phyloP scores from a whole-genome alignment of 2,329 filamentous ascomycete species.

The Hymenoscyphus linearis region DNA sequence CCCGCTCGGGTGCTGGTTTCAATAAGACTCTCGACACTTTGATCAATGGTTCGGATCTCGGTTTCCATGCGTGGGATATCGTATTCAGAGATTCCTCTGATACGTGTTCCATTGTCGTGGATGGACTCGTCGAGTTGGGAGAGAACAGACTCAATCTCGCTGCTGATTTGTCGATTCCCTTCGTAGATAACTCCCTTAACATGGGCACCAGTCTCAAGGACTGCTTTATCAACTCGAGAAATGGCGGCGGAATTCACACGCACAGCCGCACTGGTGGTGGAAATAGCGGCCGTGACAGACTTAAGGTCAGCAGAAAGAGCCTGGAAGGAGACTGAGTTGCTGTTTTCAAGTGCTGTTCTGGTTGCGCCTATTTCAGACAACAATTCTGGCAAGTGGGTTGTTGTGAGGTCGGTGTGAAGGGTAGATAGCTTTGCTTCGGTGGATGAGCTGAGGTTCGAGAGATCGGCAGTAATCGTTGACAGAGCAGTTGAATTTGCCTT shows the following conservation, averaged over 20 bases:
- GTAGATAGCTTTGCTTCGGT: neutral
- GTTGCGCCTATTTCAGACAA: neutral
- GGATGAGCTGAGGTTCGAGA: neutral
- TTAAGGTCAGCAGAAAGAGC: constrained; percentile 9
- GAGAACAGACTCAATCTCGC: constrained; percentile 8
- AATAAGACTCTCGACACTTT: constrained; percentile 5
- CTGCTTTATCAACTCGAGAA: constrained; percentile 20
- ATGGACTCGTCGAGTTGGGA: constrained; percentile 18
- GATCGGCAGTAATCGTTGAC: neutral
- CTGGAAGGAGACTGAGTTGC: constrained; percentile 8
- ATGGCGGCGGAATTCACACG: constrained; percentile 21
- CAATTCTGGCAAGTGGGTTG: neutral
- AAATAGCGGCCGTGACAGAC: constrained; percentile 7
- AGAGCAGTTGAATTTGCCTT: neutral
- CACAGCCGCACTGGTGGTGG: constrained; percentile 16
- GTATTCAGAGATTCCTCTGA: constrained; percentile 18
- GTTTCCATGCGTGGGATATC: constrained; percentile 19
- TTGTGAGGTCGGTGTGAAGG: constrained; percentile 1
- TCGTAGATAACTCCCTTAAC: constrained; percentile 18
- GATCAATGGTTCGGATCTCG: constrained; percentile 10
- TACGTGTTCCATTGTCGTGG: constrained; percentile 18
- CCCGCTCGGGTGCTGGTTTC: constrained; percentile 5
- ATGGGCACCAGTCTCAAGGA: constrained; percentile 21
- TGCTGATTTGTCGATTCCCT: constrained; percentile 11
- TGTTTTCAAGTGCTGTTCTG: neutral